Evolutionary conservation across 495 filamentous ascomycete genomes (phyloP).

Genomic region (Aspergillus taichungensis): DNA sequence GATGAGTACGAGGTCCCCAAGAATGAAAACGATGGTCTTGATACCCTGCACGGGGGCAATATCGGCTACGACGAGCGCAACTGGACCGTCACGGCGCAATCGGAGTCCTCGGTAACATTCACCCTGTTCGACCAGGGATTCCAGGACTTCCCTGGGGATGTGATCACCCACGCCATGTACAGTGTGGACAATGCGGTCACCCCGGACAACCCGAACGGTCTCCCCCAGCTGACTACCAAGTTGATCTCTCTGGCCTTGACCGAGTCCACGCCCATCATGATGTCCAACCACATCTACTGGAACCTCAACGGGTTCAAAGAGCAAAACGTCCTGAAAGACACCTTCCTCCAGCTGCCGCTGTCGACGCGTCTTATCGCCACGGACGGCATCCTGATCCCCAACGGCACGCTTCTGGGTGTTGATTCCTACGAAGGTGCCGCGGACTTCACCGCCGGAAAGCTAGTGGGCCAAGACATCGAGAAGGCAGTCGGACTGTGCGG

Average conservation of each 20-base stretch:
- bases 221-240: slow-evolving; percentile 38
- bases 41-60: slow-evolving; percentile 76
- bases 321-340: slow-evolving; percentile 58
- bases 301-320: slow-evolving; percentile 78
- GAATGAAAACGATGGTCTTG: slow-evolving; percentile 61
- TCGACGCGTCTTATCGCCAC: slow-evolving; percentile 59
- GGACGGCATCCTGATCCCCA: slow-evolving; percentile 71
- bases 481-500: slow-evolving; percentile 59
- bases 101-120: slow-evolving; percentile 65
- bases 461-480: slow-evolving; percentile 59
- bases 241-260: slow-evolving; percentile 62
- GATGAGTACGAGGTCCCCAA: slow-evolving; percentile 51
- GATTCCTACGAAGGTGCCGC: slow-evolving; percentile 50
- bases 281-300: slow-evolving; percentile 79
- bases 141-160: slow-evolving; percentile 72
- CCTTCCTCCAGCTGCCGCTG: slow-evolving; percentile 62
- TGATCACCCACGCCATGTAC: slow-evolving; percentile 71
- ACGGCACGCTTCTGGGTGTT: slow-evolving; percentile 59
- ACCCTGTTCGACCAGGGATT: slow-evolving; percentile 64
- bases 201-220: slow-evolving; percentile 30
- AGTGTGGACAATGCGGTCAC: slow-evolving; percentile 38
- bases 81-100: slow-evolving; percentile 66
- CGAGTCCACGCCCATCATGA: slow-evolving; percentile 74
- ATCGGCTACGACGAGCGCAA: slow-evolving; percentile 77
- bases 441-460: slow-evolving; percentile 72